A percentile compares a stretch with the other conserved stretches of the same genome.
phyloP scores from a whole-genome alignment of 805 yeast species.

The Kodamaea jinghongensis region DNA sequence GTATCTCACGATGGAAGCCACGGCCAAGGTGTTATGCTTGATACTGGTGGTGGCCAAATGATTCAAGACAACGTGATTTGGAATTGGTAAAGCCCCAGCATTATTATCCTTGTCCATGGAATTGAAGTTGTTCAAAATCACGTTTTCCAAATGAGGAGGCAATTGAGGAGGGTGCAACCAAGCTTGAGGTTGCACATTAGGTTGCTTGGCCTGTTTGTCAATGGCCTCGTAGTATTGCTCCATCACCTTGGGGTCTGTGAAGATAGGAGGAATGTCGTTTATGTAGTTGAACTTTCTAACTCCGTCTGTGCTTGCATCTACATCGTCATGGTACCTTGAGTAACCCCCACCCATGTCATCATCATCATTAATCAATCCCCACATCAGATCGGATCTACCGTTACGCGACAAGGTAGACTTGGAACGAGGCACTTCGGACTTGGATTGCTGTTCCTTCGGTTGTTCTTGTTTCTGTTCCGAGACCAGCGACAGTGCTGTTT shows the following conservation, averaged over 20 bases:
- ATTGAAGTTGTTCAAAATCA: slow-evolving; percentile 73
- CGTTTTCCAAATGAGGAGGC: slow-evolving; percentile 95
- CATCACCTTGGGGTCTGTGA: slow-evolving; percentile 84
- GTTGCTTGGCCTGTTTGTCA: slow-evolving; percentile 63
- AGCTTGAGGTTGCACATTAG: slow-evolving; percentile 55
- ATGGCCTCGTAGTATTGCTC: slow-evolving; percentile 78
- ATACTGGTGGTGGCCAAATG: slow-evolving; percentile 95
- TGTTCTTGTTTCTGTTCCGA: slow-evolving; percentile 7
- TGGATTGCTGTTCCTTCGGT: slow-evolving; percentile 23
- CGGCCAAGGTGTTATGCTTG: slow-evolving; percentile 90
- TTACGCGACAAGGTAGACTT: slow-evolving; percentile 28
- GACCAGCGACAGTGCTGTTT: neutral
- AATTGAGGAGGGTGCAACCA: slow-evolving; percentile 90
- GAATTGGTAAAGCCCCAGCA: slow-evolving; percentile 86
- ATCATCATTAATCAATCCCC: slow-evolving; percentile 63
- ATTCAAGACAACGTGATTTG: slow-evolving; percentile 90
- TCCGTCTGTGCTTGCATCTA: slow-evolving; percentile 12
- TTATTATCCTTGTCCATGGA: slow-evolving; percentile 69
- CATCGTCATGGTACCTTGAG: slow-evolving; percentile 67
- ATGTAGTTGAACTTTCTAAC: slow-evolving; percentile 43
- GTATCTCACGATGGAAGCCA: slow-evolving; percentile 87
- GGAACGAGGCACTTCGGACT: slow-evolving; percentile 5
- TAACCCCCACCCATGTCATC: slow-evolving; percentile 85
- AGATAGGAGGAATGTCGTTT: slow-evolving; percentile 75
- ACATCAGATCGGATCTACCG: slow-evolving; percentile 54